Percentiles rank a stretch among this genome's conserved stretches.
phyloP scores from a whole-genome alignment of 495 filamentous ascomycete species.

The Xylaria bambusicola region DNA sequence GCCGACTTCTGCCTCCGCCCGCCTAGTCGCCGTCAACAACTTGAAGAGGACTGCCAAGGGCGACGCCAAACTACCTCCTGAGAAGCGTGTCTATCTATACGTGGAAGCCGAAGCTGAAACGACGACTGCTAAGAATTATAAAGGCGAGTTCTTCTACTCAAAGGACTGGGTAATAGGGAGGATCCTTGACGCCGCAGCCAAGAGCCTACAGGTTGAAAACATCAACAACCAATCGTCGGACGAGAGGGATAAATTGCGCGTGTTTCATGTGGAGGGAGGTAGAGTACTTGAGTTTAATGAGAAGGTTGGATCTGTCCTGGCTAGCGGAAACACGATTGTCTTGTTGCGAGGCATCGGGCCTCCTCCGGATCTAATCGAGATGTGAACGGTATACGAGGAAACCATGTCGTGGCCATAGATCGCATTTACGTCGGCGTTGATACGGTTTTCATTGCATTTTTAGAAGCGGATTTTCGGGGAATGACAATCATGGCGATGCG shows the following conservation, averaged over 20 bases:
- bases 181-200: constrained; percentile 85
- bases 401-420: not conserved
- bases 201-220: constrained; percentile 78
- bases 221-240: constrained; percentile 79
- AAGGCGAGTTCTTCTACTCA: constrained; percentile 81
- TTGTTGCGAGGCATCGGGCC: constrained; percentile 80
- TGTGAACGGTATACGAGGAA: constrained; percentile 23
- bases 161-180: constrained; percentile 85
- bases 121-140: constrained; percentile 70
- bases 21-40: constrained; percentile 64
- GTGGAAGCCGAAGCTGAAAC: constrained; percentile 84
- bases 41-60: constrained; percentile 89
- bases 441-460: constrained; percentile 17
- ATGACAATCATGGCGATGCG: not conserved
- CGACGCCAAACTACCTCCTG: constrained; percentile 72
- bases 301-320: constrained; percentile 68
- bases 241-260: constrained; percentile 75
- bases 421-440: constrained; percentile 31
- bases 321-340: constrained; percentile 85
- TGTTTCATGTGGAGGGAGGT: constrained; percentile 92
- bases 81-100: constrained; percentile 82
- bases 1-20: constrained; percentile 59
- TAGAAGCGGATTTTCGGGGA: constrained; percentile 11
- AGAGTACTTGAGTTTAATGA: constrained; percentile 83
- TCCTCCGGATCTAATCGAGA: constrained; percentile 47